Base-by-base conservation (phyloP, 345 rosid genomes). In the Bruguiera sexangula region DNA sequence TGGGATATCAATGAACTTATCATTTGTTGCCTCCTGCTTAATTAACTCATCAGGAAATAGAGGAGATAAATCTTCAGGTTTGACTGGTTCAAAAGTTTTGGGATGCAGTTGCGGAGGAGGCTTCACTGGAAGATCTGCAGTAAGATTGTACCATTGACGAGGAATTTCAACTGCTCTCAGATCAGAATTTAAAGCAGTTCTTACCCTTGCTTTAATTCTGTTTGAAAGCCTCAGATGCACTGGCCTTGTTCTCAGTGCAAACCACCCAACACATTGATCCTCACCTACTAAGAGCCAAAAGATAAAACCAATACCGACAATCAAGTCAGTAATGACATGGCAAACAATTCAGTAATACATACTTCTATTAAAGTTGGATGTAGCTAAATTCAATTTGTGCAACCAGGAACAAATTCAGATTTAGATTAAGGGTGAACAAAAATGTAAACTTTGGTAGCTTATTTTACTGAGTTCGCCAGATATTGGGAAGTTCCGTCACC, bases 51-150 rank as follows among this genome's bases (percentile, higher is more conserved):
- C 80, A 4, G 98, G 88, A 69, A 94, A 88, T 9, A 94, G 86
- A 64, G 91, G 95, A 29, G 93, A 77, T 39, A 94, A 79, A 73
- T 94, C 98, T 67, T 91, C 82, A 0, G 94, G 96, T 68, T 81
- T 82, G 65, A 94, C 52, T 0, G 97, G 92, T 71, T 89, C 75
- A 26, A 83, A 83, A 46, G 98, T 89, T 74, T 84, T 82, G 2
- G 98, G 96, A 79, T 91, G 83, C 75, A 94, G 83, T 0, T 82
- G 86, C 22, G 96, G 97, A 70, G 96, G 98, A 27, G 96, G 98
- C 60, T 94, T 89, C 26, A 86, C 82, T 0, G 95, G 73, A 57
- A 94, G 88, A 82, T 93, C 98, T 1, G 97, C 88, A n/a, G 80
- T 73, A 68, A 93, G 77, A 81, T 93, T 88, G 78, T 88, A 88